Base-by-base conservation (phyloP, 164 flowering plant genomes). In the Vitis riparia region DNA sequence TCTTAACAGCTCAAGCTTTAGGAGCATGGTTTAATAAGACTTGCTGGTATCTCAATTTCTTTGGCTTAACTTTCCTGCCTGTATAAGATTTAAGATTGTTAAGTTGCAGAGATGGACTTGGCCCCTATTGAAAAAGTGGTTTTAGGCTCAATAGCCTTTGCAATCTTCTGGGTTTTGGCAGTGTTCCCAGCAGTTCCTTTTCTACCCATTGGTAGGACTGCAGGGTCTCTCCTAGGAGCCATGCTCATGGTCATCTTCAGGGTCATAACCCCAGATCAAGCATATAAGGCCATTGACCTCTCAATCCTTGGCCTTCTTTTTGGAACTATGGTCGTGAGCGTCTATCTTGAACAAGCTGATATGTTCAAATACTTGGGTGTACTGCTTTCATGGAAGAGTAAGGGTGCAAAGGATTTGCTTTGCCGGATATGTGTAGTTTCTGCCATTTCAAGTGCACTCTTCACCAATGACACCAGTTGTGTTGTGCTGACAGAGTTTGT, bases 391-490 rank as follows among this genome's bases (percentile, higher is more conserved):
- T 94, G 91, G 91, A 90, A 84, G 62, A 89, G 92, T 73, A 65
- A n/a, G 23, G 98, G 98, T 19, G 78, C 93, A n/a, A 90, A 88
- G 67, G 98, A 94, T 72, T 77, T 92, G 63, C 75, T 92, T 8
- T 83, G 82, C 62, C 78, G 97, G 53, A 72, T 92, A 51, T 92
- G 97, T 64, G 14, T 92, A 9, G 71, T 90, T 16, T 88, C 97
- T 14, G 97, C 97, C 15, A 69, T 92, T 67, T 86, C 97, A 9
- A 89, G 97, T 72, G 98, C 98, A 8, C 68, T 91, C 17, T 92
- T 94, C 83, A 94, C 98, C 17, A 94, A 94, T 56, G 98, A 94
- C 55, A 94, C 98, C 11, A 70, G 84, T 50, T 92, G 98, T 73
- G 93, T 94, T 12, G 95, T 92, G 53, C 71, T 92, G 53, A 94